These are phyloP conservation scores for Pleurotus eryngii DNA, from an alignment of 768 basidiomycete species.

Conservation along the genomic window DNA sequence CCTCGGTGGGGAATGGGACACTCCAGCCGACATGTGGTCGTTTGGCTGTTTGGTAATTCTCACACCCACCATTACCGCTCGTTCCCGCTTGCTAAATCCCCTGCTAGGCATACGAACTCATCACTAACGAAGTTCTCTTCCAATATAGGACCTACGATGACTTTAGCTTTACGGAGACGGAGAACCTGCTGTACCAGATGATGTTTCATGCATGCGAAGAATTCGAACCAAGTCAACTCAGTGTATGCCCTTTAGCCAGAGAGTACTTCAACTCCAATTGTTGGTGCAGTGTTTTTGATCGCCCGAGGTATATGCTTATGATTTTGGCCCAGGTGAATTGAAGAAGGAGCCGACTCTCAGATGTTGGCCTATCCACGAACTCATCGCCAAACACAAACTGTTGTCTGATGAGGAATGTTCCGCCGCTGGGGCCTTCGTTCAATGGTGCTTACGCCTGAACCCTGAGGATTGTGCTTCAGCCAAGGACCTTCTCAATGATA, in stretches of 20 bases:
- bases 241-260: neutral
- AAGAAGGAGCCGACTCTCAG: constrained; percentile 13
- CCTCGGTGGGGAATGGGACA: no score
- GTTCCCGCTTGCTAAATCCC: no score
- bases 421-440: constrained; percentile 14
- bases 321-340: constrained; percentile 14
- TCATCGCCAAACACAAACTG: constrained; percentile 13
- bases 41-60: no score
- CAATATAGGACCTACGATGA: neutral
- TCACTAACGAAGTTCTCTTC: neutral
- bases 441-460: constrained; percentile 20
- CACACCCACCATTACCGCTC: no score
- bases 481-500: constrained; percentile 19
- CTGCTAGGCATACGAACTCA: constrained; percentile 5
- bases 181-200: neutral
- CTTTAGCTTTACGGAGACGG: neutral
- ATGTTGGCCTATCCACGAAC: constrained; percentile 12
- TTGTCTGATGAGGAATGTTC: constrained; percentile 12
- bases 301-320: neutral
- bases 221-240: neutral
- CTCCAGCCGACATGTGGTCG: no score
- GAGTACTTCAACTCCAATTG: neutral
- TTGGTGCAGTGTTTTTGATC: neutral
- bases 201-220: neutral
- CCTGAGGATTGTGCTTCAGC: constrained; percentile 20